These are phyloP conservation scores for Flaveria floridana DNA, from an alignment of 140 eudicot genomes.

Conservation along the genomic window DNA sequence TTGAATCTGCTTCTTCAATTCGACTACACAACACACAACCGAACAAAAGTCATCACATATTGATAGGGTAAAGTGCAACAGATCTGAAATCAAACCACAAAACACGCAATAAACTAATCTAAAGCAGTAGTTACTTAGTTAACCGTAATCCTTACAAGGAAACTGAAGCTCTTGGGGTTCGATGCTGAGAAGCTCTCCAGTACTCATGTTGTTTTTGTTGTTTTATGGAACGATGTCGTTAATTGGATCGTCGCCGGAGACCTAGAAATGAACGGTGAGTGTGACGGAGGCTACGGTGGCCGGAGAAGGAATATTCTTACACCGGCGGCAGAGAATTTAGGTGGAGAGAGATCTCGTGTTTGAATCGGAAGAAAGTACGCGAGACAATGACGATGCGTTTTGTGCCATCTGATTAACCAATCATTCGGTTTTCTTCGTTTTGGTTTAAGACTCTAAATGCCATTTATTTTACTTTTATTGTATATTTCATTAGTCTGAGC, in stretches of 20 bases:
- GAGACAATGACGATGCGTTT: neutral
- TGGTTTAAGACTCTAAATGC: too few species aligned
- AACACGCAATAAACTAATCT: constrained; percentile 8
- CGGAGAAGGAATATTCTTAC: constrained; percentile 15
- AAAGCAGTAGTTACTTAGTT: neutral
- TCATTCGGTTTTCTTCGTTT: neutral
- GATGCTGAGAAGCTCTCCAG: constrained; percentile 70
- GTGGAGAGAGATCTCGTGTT: constrained; percentile 38
- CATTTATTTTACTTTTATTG: too few species aligned
- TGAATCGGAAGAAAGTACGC: constrained; percentile 1
- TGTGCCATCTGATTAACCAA: neutral
- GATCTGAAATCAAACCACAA: constrained; percentile 33
- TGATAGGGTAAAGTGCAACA: neutral
- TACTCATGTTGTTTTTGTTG: constrained; percentile 41
- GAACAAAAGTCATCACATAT: constrained; percentile 1
- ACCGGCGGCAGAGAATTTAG: constrained; percentile 21
- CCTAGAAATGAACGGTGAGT: neutral
- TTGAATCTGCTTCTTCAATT: constrained; percentile 86
- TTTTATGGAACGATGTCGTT: neutral
- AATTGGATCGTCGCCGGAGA: constrained; percentile 18
- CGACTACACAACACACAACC: constrained; percentile 44
- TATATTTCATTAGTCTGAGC: too few species aligned
- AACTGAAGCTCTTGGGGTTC: constrained; percentile 80
- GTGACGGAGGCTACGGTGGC: constrained; percentile 13
- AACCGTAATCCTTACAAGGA: constrained; percentile 46